Conservation (phyloP, 2,329 filamentous ascomycete species). For the Curvularia lunata region DNA sequence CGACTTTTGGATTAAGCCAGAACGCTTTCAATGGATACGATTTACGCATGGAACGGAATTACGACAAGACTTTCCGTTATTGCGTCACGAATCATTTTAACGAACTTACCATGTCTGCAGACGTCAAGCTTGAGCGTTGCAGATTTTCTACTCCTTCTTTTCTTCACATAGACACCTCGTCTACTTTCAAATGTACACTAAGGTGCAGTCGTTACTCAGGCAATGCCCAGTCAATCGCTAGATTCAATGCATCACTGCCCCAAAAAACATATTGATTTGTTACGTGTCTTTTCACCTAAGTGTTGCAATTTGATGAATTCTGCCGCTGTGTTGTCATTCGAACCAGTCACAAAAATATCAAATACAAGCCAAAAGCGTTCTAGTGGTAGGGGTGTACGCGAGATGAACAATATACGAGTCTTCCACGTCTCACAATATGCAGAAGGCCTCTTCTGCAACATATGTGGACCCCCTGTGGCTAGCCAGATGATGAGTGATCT, state of each 20-base stretch:
- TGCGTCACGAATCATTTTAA: neutral
- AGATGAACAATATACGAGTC: neutral
- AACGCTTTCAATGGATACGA: neutral
- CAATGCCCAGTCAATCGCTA: neutral
- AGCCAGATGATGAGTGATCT: neutral
- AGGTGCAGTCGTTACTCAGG: neutral
- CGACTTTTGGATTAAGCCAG: slow-evolving; percentile 12
- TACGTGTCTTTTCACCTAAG: neutral
- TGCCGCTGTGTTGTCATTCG: neutral
- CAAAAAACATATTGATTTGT: neutral
- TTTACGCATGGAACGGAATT: neutral
- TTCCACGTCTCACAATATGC: neutral
- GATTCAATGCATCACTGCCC: neutral
- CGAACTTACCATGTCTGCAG: neutral
- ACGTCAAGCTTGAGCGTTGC: neutral
- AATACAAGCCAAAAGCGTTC: neutral
- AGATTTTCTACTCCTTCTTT: neutral
- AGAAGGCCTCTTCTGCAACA: neutral
- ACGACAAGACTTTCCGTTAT: neutral
- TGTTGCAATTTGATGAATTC: neutral
- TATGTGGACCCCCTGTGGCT: neutral
- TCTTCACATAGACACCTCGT: neutral
- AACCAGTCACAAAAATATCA: neutral
- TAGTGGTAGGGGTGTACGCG: neutral
- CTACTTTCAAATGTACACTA: neutral